Conservation (phyloP, 148 eudicot species). For the Polygonum maritimum region DNA sequence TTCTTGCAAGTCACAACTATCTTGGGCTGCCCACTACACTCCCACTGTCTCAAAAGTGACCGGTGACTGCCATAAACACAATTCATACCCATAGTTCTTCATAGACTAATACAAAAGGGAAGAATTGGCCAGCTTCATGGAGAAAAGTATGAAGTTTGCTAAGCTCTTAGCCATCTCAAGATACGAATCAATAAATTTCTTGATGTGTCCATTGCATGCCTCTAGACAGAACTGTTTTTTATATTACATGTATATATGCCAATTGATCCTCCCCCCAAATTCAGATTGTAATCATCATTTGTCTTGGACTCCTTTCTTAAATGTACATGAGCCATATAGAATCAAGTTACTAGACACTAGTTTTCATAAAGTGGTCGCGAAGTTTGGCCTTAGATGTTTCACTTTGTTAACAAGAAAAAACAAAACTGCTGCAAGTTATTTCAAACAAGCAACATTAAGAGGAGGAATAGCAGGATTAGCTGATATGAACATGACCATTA, state of each 20-base stretch:
- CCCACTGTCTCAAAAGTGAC: constrained; percentile 79
- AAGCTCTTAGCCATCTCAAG: not conserved
- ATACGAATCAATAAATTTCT: not conserved
- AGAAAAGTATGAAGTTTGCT: not conserved
- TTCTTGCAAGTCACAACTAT: constrained; percentile 95
- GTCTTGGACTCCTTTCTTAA: not conserved
- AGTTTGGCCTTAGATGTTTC: not conserved
- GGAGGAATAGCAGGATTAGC: not conserved
- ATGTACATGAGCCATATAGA: not conserved
- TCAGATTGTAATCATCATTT: not conserved
- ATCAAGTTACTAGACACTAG: not conserved
- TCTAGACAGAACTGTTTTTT: too few relatives aligned
- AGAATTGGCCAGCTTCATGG: not conserved
- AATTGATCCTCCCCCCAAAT: not conserved
- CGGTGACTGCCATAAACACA: constrained; percentile 52
- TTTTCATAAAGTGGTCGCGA: not conserved
- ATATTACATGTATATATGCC: not conserved
- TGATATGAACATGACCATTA: not conserved
- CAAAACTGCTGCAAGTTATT: not conserved
- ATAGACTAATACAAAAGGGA: not conserved
- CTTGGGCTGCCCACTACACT: constrained; percentile 85
- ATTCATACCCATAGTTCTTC: not conserved
- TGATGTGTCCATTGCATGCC: not conserved
- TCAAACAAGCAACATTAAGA: not conserved
- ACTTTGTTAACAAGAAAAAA: not conserved